Base-by-base conservation (phyloP, 2,329 filamentous ascomycete species). In the Colletotrichum spaethianum region DNA sequence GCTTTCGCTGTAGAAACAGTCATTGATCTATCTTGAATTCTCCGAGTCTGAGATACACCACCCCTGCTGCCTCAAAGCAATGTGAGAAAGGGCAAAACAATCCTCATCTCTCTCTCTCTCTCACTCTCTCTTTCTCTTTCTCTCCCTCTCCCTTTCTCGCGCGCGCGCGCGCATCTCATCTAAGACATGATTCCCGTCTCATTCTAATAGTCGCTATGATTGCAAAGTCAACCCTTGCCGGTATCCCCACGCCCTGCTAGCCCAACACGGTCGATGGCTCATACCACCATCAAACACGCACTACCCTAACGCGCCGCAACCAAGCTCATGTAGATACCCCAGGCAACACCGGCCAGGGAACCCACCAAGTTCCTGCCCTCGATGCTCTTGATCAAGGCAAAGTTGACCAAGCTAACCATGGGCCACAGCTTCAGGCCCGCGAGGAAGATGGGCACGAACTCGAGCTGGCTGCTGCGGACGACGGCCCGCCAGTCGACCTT, bases 311-410 rank as follows among this genome's bases (percentile, higher is more conserved):
- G 62, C 26, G 81, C 82, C 52, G 86, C 87, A 74, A 90, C 81
- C 77, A 95, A 82, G 78, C 92, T 94, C 82, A 95, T 84, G 80
- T 93, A 95, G 52, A 95, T 86, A 0, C 92, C 91, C 93, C 93
- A 96, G 18, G 85, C 87, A 31, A 96, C 86, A 6, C 93, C 93
- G 23, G 92, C 93, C 62, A 92, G 80, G 75, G 91, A 90, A n/a
- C 91, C 93, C 73, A 95, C 88, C 42, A 95, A 82, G 62, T 93
- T 92, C 46, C 93, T 86, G 63, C 88, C 87, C 77, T 94, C 88
- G 4, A 94, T 89, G n/a, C 91, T 93, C 74, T 93, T 88, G 72
- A 94, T 83, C 26, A 88, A 80, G 1, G 91, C 87, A 78, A 93
- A 95, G 84, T 93, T 93, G 73, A 93, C 78, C 23, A 93, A 78